Evolutionary conservation across 139 green algal species (phyloP), one percentile per base, ranked within the genome.

Genomic region (Ettlia oleoabundans): DNA sequence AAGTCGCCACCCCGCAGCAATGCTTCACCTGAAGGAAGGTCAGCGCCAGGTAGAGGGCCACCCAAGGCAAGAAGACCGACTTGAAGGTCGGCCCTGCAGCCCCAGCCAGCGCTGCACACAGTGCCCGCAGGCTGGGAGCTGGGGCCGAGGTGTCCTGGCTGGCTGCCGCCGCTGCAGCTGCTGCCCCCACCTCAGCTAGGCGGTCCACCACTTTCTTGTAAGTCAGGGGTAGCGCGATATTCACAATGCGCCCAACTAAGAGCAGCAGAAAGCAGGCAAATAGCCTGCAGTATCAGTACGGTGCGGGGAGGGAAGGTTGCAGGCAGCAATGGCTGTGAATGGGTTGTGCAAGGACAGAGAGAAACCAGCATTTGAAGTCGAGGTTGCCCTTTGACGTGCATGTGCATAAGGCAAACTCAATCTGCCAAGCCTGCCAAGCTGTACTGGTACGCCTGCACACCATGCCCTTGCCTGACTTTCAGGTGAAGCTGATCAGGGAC

Each of bases 151-250:
- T 52, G 1, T 9, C 76, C 77, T 42, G 3, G 30, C 24, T 30
- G 30, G 51, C 35, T 0, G 78, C 68, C 63, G 66, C 63, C 42
- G 61, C 51, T 2, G 47, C 30, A 7, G 22, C 38, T 28, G 18
- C 69, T 5, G 82, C 83, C 9, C 21, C 24, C 3, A 51, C 32
- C n/a, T 55, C 32, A 18, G 81, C 88, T 30, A 89, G 74, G 18
- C 38, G 62, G 77, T 94, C 86, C 30, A 96, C 87, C 52, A 94
- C 86, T 19, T 89, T 76, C 41, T 93, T 92, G 82, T 93, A 95
- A 1, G 89, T 73, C 32, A 94, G 68, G 0, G 93, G 92, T 40
- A 96, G 90, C 1, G 92, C 91, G 32, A 97, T 82, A 86, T 97
- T 97, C 51, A 95, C 85, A 2, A 90, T 75, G 4, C 94, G 88